Base-by-base conservation (phyloP, 2,329 filamentous ascomycete species). In the Gaeumannomyces sp. region DNA sequence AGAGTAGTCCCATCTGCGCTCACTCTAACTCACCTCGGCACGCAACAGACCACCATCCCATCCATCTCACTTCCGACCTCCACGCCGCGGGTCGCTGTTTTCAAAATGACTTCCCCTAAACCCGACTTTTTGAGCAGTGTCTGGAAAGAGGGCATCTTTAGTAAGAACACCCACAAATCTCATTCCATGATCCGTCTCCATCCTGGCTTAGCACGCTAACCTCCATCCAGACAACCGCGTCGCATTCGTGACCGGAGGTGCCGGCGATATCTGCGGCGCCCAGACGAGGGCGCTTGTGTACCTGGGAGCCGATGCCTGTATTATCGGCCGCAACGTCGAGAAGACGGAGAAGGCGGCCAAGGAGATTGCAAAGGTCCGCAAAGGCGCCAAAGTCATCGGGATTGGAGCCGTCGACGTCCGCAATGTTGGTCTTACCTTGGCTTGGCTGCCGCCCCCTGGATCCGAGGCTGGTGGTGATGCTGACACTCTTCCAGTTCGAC, bases 181-280 rank as follows among this genome's bases (percentile, higher is more conserved):
- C 8, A 1, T 25, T 14, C 13, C 28, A 2, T 14, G 14, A 2
- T 14, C 62, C 28, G 45, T 19, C 50, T n/a, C n/a, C 68, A 45
- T 59, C 63, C 22, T 25, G 22, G 6, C 22, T 4, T 7, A n/a
- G 7, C 22, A n/a, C 45, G 8, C 60, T 61, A 27, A 61, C 60
- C 25, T 16, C 28, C n/a, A 35, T 59, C 22, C n/a, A 96, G 92
- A 89, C 68, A 88, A 89, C 74, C 94, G 95, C 72, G 93, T 98
- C 59, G 86, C 94, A 70, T 97, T 98, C 78, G 96, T 96, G 73
- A 99, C 95, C 4, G 95, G 95, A 66, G 95, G 95, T 63, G 93
- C 93, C 6, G 94, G 95, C 64, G 89, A 90, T 31, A 98, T 99
- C 73, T 97, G 95, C 80, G 95, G 90, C 71, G 93, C 91, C 64